Evolutionary conservation across 768 basidiomycete species (phyloP).

Genomic region (Asterophora parasitica): DNA sequence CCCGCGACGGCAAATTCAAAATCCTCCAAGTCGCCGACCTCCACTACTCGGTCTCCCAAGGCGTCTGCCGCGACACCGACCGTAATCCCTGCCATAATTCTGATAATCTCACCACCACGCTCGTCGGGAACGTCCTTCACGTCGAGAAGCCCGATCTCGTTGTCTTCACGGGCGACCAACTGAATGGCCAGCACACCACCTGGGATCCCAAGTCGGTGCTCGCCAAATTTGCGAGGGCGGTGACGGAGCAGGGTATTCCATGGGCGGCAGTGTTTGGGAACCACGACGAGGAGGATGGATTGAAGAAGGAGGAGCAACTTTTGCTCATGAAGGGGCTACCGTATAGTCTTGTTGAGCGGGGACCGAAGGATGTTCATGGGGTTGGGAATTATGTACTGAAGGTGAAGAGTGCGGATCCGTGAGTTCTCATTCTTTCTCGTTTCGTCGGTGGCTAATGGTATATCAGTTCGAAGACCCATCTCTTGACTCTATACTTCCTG

Average conservation of each 20-base stretch:
- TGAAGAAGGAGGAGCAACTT: slow-evolving; percentile 58
- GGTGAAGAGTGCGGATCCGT: slow-evolving; percentile 81
- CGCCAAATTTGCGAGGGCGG: slow-evolving; percentile 80
- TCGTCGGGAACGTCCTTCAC: slow-evolving; percentile 69
- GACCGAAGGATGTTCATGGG: slow-evolving; percentile 82
- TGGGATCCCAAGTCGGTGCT: slow-evolving; percentile 89
- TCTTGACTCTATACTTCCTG: slow-evolving; percentile 88
- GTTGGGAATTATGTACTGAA: slow-evolving; percentile 90
- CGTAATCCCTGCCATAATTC: slow-evolving; percentile 54
- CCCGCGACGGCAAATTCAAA: slow-evolving; percentile 78
- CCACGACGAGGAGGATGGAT: slow-evolving; percentile 80
- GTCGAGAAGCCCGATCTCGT: slow-evolving; percentile 86
- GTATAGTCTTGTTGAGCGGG: slow-evolving; percentile 76
- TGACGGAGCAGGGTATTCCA: slow-evolving; percentile 70
- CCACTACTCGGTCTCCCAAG: slow-evolving; percentile 82
- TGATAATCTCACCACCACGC: slow-evolving; percentile 73
- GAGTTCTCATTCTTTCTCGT: slow-evolving; percentile 27
- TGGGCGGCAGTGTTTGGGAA: slow-evolving; percentile 96
- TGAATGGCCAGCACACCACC: slow-evolving; percentile 85
- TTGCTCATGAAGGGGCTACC: slow-evolving; percentile 73
- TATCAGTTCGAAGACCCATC: slow-evolving; percentile 73
- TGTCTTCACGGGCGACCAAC: slow-evolving; percentile 89
- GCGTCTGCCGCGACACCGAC: slow-evolving; percentile 71
- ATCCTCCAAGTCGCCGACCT: slow-evolving; percentile 90
- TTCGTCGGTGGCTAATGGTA: background rate